phyloP scores from a whole-genome alignment of 2,329 filamentous ascomycete species.

The Fusarium pseudonygamai region DNA sequence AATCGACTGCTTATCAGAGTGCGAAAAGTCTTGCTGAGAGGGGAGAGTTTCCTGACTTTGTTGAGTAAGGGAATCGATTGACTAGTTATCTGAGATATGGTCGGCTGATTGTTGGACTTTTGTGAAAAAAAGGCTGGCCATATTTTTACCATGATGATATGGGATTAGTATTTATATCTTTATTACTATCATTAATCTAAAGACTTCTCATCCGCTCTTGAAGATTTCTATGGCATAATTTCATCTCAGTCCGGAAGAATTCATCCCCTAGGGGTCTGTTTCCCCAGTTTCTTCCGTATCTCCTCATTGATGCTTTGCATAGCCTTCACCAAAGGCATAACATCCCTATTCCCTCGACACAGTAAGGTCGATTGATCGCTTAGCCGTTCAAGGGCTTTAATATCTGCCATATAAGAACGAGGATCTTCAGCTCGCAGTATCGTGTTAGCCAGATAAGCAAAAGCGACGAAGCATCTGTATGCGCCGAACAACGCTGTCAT shows the following conservation, averaged over 20 bases:
- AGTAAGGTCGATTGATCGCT: constrained; percentile 26
- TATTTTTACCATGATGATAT: not conserved
- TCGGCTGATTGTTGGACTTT: not conserved
- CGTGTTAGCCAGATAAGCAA: constrained; percentile 40
- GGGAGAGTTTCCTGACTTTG: constrained; percentile 1
- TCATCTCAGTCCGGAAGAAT: no score
- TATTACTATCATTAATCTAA: not conserved
- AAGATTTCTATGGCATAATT: not conserved
- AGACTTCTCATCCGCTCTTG: not conserved
- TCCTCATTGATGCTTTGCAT: constrained; percentile 41
- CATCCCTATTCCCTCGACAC: constrained; percentile 38
- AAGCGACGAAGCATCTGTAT: constrained; percentile 43
- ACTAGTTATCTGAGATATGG: not conserved
- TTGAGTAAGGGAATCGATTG: not conserved
- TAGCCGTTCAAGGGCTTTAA: constrained; percentile 33
- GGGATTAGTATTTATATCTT: not conserved
- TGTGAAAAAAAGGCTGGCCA: not conserved
- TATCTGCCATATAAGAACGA: constrained; percentile 25
- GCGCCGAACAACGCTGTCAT: constrained; percentile 41
- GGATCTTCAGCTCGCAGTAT: constrained; percentile 35
- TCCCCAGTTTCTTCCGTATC: constrained; percentile 28
- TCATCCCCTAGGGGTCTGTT: not conserved
- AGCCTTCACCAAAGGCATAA: constrained; percentile 41
- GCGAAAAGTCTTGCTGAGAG: constrained; percentile 1
- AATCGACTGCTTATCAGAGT: constrained; percentile 12